These are phyloP conservation scores for Aspergillus ellipticus DNA, from an alignment of 495 filamentous ascomycete species.

Conservation along the genomic window DNA sequence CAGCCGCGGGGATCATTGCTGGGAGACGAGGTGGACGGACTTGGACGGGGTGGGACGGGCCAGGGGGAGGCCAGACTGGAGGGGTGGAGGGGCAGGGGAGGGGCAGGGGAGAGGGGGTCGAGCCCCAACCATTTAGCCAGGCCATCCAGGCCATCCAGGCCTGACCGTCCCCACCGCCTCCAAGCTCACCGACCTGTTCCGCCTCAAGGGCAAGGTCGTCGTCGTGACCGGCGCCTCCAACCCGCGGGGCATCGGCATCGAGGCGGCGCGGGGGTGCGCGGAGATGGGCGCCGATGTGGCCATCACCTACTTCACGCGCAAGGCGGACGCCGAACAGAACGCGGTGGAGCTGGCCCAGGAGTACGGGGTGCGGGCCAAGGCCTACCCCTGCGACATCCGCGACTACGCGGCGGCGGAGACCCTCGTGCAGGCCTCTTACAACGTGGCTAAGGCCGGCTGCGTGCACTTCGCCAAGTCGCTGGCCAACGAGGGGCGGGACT, in stretches of 20 bases:
- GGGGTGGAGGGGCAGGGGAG: no score
- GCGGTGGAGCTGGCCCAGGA: constrained; percentile 45
- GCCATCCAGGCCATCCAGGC: no score
- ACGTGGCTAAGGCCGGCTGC: constrained; percentile 32
- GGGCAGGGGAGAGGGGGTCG: no score
- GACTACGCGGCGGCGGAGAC: constrained; percentile 20
- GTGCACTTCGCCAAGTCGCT: constrained; percentile 47
- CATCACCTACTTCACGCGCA: constrained; percentile 53
- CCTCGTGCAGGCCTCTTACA: constrained; percentile 18
- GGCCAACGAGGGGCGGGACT: constrained; percentile 65
- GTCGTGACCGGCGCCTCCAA: constrained; percentile 62
- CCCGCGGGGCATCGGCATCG: constrained; percentile 57
- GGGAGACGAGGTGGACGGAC: no score
- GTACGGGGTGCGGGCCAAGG: constrained; percentile 54
- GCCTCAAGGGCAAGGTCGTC: constrained; percentile 50
- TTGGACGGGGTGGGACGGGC: no score
- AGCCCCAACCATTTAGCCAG: no score
- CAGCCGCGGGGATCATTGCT: no score
- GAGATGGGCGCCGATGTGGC: constrained; percentile 60
- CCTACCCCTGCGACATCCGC: constrained; percentile 48
- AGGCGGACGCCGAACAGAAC: constrained; percentile 50
- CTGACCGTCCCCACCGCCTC: not conserved
- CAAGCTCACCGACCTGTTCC: not conserved
- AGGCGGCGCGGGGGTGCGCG: constrained; percentile 58
- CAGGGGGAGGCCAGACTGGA: no score